Conservation (phyloP, 805 yeast species). For the Wickerhamomyces bisporus region DNA sequence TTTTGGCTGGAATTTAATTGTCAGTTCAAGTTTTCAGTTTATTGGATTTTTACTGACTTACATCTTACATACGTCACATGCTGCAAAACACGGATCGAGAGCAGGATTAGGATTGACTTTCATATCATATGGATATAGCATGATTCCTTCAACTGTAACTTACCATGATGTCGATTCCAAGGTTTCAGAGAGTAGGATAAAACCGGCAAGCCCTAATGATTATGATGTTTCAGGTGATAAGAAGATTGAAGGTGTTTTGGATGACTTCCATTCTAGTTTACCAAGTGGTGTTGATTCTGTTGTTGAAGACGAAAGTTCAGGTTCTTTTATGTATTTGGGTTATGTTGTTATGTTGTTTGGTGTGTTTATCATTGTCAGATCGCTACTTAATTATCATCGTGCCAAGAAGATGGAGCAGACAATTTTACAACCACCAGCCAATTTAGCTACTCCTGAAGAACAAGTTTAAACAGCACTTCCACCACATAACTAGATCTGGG, state of each 20-base stretch:
- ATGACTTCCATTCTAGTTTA: slow-evolving; percentile 19
- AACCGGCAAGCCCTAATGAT: slow-evolving; percentile 55
- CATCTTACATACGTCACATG: slow-evolving; percentile 90
- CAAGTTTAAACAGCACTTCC: slow-evolving; percentile 5
- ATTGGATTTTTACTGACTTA: slow-evolving; percentile 91
- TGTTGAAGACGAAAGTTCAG: slow-evolving; percentile 4
- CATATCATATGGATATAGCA: slow-evolving; percentile 59
- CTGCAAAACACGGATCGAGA: slow-evolving; percentile 92
- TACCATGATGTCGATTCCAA: slow-evolving; percentile 19
- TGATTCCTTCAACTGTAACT: slow-evolving; percentile 40
- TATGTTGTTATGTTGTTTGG: slow-evolving; percentile 67
- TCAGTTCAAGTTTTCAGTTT: slow-evolving; percentile 87
- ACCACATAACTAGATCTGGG: neutral
- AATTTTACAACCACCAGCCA: slow-evolving; percentile 43
- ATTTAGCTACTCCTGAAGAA: slow-evolving; percentile 2
- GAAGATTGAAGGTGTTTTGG: slow-evolving; percentile 21
- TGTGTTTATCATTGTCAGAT: slow-evolving; percentile 53
- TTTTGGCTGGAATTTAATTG: slow-evolving; percentile 84
- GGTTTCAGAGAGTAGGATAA: slow-evolving; percentile 32
- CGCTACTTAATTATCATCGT: slow-evolving; percentile 64
- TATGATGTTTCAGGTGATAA: slow-evolving; percentile 37
- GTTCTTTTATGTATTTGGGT: slow-evolving; percentile 38
- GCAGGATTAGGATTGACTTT: slow-evolving; percentile 88
- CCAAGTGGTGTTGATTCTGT: slow-evolving; percentile 15
- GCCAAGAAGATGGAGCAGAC: slow-evolving; percentile 74